These are phyloP conservation scores for Cantharellus cinnabarinus DNA, from an alignment of 768 basidiomycete genomes.

Conservation along the genomic window DNA sequence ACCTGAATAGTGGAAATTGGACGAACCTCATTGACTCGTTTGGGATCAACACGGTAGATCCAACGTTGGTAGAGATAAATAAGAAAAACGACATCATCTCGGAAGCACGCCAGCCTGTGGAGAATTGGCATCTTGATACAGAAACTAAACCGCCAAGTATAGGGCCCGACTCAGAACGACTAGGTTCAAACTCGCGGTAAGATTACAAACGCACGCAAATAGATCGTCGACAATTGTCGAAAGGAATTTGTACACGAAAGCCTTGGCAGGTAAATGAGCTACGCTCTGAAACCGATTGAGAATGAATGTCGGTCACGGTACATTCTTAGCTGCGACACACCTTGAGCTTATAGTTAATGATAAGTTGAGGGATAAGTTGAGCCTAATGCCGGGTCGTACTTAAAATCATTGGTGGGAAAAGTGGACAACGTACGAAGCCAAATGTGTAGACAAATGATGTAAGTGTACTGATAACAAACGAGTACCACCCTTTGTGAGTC, in stretches of 20 bases:
- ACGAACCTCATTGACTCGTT: constrained; percentile 90
- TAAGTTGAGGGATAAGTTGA: constrained; percentile 68
- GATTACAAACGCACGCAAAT: constrained; percentile 41
- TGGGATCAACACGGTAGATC: constrained; percentile 93
- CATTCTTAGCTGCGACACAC: constrained; percentile 16
- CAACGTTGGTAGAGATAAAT: constrained; percentile 90
- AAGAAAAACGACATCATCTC: constrained; percentile 77
- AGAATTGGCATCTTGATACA: constrained; percentile 94
- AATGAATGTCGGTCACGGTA: not conserved
- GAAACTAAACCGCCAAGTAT: constrained; percentile 30
- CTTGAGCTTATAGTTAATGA: constrained; percentile 97
- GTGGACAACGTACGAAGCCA: constrained; percentile 66
- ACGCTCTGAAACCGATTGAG: constrained; percentile 39
- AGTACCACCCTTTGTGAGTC: constrained; percentile 88
- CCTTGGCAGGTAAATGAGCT: constrained; percentile 96
- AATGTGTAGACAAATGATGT: constrained; percentile 93
- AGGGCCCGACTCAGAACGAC: not conserved
- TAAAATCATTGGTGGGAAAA: constrained; percentile 8
- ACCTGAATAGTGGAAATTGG: constrained; percentile 28
- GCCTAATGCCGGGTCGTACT: constrained; percentile 27
- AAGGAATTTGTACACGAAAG: constrained; percentile 89
- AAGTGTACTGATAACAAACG: constrained; percentile 80
- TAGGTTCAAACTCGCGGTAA: not conserved
- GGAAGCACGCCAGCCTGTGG: constrained; percentile 49
- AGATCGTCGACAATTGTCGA: constrained; percentile 85